A percentile compares a stretch with the other conserved stretches of the same genome.
Conservation (phyloP, 2,329 filamentous ascomycete species). For the Colletotrichum scovillei region DNA sequence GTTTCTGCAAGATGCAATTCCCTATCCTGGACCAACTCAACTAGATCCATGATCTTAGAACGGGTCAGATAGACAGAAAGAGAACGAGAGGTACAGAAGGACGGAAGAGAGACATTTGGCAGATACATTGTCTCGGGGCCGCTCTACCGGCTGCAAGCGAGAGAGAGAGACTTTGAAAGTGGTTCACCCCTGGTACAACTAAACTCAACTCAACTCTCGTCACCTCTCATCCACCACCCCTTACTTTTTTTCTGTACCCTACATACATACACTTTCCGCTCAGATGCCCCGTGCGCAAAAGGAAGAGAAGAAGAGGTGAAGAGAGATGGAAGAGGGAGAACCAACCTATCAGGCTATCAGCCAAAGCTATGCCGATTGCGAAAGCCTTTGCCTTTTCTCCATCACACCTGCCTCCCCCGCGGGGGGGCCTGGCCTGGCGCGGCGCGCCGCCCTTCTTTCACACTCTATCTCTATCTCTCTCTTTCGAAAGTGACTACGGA, state of each 20-base stretch:
- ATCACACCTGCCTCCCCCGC: too few species aligned
- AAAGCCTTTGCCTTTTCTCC: not conserved
- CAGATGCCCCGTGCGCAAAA: conserved; percentile 7
- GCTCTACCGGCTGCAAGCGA: too few species aligned
- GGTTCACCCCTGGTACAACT: too few species aligned
- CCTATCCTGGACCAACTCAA: conserved; percentile 17
- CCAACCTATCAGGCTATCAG: not conserved
- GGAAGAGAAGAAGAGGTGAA: too few species aligned
- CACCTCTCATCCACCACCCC: not conserved
- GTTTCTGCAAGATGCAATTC: conserved; percentile 2
- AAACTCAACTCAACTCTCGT: not conserved
- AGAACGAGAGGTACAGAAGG: not conserved
- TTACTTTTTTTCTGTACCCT: not conserved
- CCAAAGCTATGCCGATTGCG: not conserved
- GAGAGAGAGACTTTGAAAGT: too few species aligned
- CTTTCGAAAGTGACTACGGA: too few species aligned
- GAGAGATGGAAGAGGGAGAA: not conserved
- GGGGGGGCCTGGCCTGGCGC: too few species aligned
- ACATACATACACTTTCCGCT: conserved; percentile 1
- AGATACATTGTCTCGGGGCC: too few species aligned
- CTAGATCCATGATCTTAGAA: conserved; percentile 17
- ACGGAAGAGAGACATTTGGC: not conserved
- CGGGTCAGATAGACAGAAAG: too few species aligned
- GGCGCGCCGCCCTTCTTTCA: too few species aligned
- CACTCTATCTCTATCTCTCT: too few species aligned